Base-by-base conservation (phyloP, 768 basidiomycete species). In the Russula vinacea region DNA sequence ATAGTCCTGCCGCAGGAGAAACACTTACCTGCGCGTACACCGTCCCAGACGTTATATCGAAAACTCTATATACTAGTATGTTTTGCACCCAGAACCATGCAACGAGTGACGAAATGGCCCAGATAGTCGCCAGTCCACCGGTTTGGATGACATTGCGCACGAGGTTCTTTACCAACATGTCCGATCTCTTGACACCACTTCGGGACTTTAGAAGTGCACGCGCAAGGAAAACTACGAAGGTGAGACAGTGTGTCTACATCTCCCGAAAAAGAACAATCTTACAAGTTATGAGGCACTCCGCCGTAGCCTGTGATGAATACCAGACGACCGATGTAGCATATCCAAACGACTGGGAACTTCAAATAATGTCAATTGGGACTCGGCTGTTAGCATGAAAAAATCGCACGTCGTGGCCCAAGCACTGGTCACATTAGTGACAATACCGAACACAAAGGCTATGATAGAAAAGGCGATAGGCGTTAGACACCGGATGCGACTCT, bases 1-100 rank as follows among this genome's bases (percentile, higher is more conserved):
- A 6, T 8, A 26, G 37, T 40, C 13, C 6, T 1, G 6, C 37
- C 10, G 19, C 1, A 11, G 9, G 14, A 6, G 24, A 51, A 14
- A 11, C 24, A 59, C 49, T 60, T 40, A 60, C 59, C 14, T 59
- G 58, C 13, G 58, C 29, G 49, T 59, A 58, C 24, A 58, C 47
- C 9, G 47, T 26, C 14, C 57, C 57, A 19, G 57, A 58, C 1
- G 57, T 58, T 19, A 40, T 40, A 16, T 59, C 49, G 49, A 59
- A 59, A n/a, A 59, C 2, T 14, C 58, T 59, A 26, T 33, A 59
- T 7, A n/a, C 6, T 2, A 17, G 5, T 7, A 29, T 6, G 11
- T 26, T 2, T 5, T 49, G 39, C n/a, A 60, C 5, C 33, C 52
- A 19, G 51, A 53, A 60, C 59, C 59, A 60, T 22, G 59, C 17